Base-by-base conservation (phyloP, 2,329 filamentous ascomycete species). In the Sporothrix variecibatus region DNA sequence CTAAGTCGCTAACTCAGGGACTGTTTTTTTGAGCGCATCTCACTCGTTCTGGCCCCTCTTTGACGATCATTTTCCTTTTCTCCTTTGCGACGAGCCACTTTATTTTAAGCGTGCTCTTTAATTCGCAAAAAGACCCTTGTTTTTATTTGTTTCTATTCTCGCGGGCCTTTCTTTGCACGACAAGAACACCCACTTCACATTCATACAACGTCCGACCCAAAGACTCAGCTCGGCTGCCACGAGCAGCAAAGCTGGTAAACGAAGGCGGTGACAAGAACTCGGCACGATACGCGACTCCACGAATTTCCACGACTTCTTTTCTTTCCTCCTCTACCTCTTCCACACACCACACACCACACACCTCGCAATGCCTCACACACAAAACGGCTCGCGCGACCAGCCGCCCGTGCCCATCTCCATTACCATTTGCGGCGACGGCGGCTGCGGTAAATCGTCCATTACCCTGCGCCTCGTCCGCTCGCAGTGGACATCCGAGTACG, bases 371-470 rank as follows among this genome's bases (percentile, higher is more conserved):
- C 72, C 67, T 38, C 71, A 76, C 74, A 60, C 76, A 28, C 72
- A 74, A 34, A 71, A 62, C 56, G 75, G 76, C 38, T 72, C 77
- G 46, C 72, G 72, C 72, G 79, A 80, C 73, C 82, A 83, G 73
- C 81, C 82, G 11, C 86, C 87, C 0, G 83, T 89, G 23, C 88
- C 88, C 75, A 90, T 92, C 80, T 87, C 90, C 77, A 94, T 95
- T 80, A 95, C 93, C 74, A 93, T 96, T 82, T 95, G 93, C 84
- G 93, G 93, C 80, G 93, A 95, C 81, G 93, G 93, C 79, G 93
- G 93, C 75, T 94, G 92, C 81, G 92, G 92, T 80, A 96, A 96
- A 84, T 94, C 92, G 1, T 94, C 92, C 77, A 95, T 96, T 80
- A 95, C 93, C 20, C 86, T 96, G 75, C 92, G 93, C 71, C 89